phyloP scores from a whole-genome alignment of 1,284 basidiomycete species.

The Sporisorium scitamineum region DNA sequence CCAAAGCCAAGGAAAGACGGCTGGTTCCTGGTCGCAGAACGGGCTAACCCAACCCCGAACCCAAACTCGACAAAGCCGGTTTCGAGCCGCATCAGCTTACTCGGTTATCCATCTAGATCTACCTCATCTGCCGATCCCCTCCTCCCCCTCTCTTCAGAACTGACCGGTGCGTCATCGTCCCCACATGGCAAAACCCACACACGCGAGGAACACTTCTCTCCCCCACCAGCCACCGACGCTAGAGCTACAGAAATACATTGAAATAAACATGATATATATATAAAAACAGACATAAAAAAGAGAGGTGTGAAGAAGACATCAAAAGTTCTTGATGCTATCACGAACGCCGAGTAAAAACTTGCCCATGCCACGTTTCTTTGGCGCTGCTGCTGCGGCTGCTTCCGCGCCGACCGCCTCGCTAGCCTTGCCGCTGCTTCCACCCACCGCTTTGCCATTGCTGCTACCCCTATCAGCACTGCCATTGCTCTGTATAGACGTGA shows the following conservation, averaged over 20 bases:
- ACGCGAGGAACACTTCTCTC: too few relatives aligned
- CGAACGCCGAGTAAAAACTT: slow-evolving; percentile 48
- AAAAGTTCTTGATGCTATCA: slow-evolving; percentile 51
- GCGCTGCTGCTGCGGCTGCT: slow-evolving; percentile 1
- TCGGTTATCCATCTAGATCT: too few relatives aligned
- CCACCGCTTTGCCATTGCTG: too few relatives aligned
- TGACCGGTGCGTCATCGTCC: too few relatives aligned
- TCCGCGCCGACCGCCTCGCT: slow-evolving; percentile 1
- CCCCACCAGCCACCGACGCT: too few relatives aligned
- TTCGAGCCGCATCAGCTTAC: too few relatives aligned
- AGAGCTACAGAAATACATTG: not conserved
- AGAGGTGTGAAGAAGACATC: not conserved
- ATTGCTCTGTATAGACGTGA: slow-evolving; percentile 9
- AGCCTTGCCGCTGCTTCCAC: not conserved
- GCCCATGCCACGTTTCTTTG: slow-evolving; percentile 47
- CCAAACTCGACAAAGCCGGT: too few relatives aligned
- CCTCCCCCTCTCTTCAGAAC: too few relatives aligned
- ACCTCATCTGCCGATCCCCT: too few relatives aligned
- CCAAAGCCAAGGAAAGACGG: not conserved
- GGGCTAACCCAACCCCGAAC: too few relatives aligned
- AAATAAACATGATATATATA: not conserved
- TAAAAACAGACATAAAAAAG: not conserved
- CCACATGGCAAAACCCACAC: too few relatives aligned
- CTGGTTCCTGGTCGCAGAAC: too few relatives aligned
- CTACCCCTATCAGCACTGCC: slow-evolving; percentile 4